Evolutionary conservation across 129 eudicot species (phyloP), one percentile per base, ranked within the genome.

Genomic region (Flaveria ramosissima): DNA sequence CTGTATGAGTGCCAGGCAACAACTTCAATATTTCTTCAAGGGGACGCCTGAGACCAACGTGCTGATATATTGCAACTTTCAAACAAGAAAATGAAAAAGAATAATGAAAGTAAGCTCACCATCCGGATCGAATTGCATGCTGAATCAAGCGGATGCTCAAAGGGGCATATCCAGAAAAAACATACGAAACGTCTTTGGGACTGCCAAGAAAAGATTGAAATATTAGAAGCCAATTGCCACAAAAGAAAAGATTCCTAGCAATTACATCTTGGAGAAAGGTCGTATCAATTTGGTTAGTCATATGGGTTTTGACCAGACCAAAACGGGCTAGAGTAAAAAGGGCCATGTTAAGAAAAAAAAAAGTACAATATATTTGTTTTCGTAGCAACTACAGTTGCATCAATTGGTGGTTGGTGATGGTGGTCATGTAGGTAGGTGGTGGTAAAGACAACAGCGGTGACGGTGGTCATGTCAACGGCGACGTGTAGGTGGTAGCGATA

Each of bases 111-210:
- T 19, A 62, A 73, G 57, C 92, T 89, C 77, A 91, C 97, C 97
- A 95, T 81, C 99, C 97, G 16, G 92, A 89, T 86, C 96, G 87
- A 77, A 95, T 91, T 50, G 99, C 99, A 65, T 91, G 97, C 85
- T 95, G 97, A 81, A 95, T 86, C 50, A 95, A 89, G 65, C 97
- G 99, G 73, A 95, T 84, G 71, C 99, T 95, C 62, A 95, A 90
- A 75, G 99, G 99, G 51, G 99, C 99, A 75, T 94, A 94, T 80
- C 99, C 97, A 80, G 99, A 95, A 82, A 95, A 95, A 27, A 92
- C 97, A 80, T 95, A 95, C 0, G 97, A 84, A 73, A 95, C 84
- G 74, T 95, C 99, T 78, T 86, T 89, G 41, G 97, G 99, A 52
- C 99, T 95, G 92, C 73, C 63, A 82, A 46, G 64, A 62, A 50